Evolutionary conservation across 352 stramenopile species (phyloP), one percentile per base, ranked within the genome.

Genomic region (Thalassiosira livingstoniorum): DNA sequence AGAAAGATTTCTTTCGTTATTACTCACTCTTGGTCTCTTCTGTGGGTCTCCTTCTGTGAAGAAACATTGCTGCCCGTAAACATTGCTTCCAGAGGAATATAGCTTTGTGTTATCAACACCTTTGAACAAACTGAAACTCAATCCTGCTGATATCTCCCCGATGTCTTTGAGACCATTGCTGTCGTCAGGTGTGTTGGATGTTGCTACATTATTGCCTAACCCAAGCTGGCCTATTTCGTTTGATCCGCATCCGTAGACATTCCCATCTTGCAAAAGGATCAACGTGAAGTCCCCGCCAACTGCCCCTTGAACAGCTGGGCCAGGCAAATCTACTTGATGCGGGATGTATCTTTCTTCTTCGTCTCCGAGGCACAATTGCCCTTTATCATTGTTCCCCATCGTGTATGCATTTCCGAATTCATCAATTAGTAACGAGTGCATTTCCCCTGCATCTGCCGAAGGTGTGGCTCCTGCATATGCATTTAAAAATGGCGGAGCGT

Each of bases 261-360:
- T 69, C 29, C 73, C 67, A 29, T 42, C 45, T 34, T 35, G 42
- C 21, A 67, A 76, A 21, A 82, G 68, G 43, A 87, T 82, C 1
- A 87, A 54, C 4, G 80, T 87, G 43, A 80, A 80, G 27, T 87
- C 73, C 13, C 66, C 67, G 21, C 80, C 80, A 25, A 82, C 67
- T 32, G 69, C 80, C 53, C 43, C 73, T 58, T 15, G 42, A 29
- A 82, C 45, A 42, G 79, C 79, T 47, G 4, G 25, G 54, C 70
- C 67, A 43, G 68, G 68, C 37, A 87, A 51, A 53, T 78, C 43
- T 18, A 74, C 65, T 53, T 60, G 45, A 10, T 74, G 23, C 62
- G 79, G 72, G 32, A 82, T 63, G 7, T 69, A 57, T 61, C 67
- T 39, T 13, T 53, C 27, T 7, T 75, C 60, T 2, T 72, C 43